Conservation (phyloP, 106 monocot genomes). For the Narthecium ossifragum region DNA sequence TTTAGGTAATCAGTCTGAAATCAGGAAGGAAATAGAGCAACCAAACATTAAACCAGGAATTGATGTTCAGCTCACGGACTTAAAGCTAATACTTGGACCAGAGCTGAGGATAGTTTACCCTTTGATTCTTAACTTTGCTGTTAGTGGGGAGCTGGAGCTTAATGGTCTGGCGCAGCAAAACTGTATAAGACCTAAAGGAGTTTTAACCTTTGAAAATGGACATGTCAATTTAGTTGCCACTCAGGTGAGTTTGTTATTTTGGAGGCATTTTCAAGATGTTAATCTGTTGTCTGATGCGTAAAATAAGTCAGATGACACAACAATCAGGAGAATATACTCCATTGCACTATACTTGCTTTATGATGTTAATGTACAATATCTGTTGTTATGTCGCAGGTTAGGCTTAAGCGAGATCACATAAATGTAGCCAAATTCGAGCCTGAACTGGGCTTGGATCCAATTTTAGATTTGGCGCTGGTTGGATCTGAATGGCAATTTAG, state of each 20-base stretch:
- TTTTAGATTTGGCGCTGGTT: constrained; percentile 79
- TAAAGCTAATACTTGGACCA: constrained; percentile 84
- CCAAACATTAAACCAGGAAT: constrained; percentile 35
- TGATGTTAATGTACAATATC: too few relatives aligned
- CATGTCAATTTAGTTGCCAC: constrained; percentile 97
- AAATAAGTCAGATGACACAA: too few relatives aligned
- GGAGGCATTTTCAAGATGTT: neutral
- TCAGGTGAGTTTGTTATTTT: constrained; percentile 43
- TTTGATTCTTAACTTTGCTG: constrained; percentile 93
- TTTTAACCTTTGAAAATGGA: constrained; percentile 95
- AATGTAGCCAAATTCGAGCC: constrained; percentile 97
- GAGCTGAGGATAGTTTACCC: constrained; percentile 96
- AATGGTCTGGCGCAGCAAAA: constrained; percentile 85
- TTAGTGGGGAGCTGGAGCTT: constrained; percentile 96
- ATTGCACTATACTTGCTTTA: too few relatives aligned
- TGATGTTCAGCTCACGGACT: constrained; percentile 74
- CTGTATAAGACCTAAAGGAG: constrained; percentile 76
- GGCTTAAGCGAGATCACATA: constrained; percentile 92
- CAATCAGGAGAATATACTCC: too few relatives aligned
- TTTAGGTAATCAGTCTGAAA: constrained; percentile 52
- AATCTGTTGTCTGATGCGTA: too few relatives aligned
- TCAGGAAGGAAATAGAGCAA: constrained; percentile 48
- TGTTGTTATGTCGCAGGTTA: constrained; percentile 67
- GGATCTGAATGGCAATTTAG: constrained; percentile 99
- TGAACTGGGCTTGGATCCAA: constrained; percentile 94